phyloP scores from a whole-genome alignment of 352 stramenopile species.

The Phytophthora brassicae region DNA sequence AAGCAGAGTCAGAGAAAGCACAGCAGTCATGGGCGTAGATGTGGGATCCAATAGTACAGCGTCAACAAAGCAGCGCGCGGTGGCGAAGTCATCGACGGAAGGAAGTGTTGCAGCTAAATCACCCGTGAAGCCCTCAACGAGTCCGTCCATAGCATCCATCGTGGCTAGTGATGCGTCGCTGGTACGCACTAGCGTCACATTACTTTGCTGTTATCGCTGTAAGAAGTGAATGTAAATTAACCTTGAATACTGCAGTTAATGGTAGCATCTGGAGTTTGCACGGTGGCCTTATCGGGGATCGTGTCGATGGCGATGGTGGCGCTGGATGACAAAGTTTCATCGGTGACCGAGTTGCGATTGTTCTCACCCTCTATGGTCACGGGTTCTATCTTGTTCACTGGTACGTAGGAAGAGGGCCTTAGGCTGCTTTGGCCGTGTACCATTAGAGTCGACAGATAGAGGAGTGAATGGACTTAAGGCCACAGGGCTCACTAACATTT shows the following conservation, averaged over 20 bases:
- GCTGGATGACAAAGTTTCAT: constrained; percentile 45
- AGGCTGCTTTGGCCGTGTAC: no score
- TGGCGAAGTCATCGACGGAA: background rate
- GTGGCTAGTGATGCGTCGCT: constrained; percentile 54
- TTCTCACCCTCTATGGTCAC: constrained; percentile 70
- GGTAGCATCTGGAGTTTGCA: constrained; percentile 40
- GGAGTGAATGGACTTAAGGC: no score
- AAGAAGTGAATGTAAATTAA: background rate
- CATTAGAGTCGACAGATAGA: no score
- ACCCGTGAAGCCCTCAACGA: constrained; percentile 10
- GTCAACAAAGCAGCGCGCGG: constrained; percentile 21
- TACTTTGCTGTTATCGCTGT: background rate
- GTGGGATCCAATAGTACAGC: constrained; percentile 10
- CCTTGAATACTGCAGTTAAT: constrained; percentile 24
- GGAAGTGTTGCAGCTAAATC: constrained; percentile 8
- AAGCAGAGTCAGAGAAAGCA: background rate
- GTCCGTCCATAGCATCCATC: constrained; percentile 38
- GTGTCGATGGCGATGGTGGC: constrained; percentile 53
- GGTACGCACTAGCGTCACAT: constrained; percentile 26
- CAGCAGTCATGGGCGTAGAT: constrained; percentile 19
- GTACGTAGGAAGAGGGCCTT: constrained; percentile 19
- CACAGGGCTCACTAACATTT: constrained; percentile 32
- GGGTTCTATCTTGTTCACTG: constrained; percentile 55
- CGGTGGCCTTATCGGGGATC: constrained; percentile 55
- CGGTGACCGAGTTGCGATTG: constrained; percentile 59